Evolutionary conservation across 768 basidiomycete species (phyloP).

Genomic region (Termitomyces sp.): DNA sequence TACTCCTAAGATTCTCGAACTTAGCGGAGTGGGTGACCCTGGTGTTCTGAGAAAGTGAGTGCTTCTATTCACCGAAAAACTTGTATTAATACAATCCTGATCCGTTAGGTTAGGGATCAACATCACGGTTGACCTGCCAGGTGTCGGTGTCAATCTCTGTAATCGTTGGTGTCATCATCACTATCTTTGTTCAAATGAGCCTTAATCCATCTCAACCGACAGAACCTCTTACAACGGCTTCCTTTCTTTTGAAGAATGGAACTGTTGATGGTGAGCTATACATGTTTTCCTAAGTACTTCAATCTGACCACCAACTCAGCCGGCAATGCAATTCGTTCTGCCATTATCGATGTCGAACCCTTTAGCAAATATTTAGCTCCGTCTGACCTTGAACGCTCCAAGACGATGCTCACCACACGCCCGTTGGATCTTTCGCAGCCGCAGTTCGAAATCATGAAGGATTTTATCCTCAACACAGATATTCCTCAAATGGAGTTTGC

Average conservation of each 20-base stretch:
- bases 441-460: conserved; percentile 10
- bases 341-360: conserved; percentile 9
- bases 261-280: conserved; percentile 7
- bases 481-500: conserved; percentile 13
- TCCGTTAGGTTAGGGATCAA: conserved; percentile 2
- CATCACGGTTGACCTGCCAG: conserved; percentile 7
- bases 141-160: conserved; percentile 12
- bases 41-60: conserved; percentile 2
- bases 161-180: conserved; percentile 4
- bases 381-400: conserved; percentile 7
- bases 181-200: not conserved
- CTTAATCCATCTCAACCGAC: not conserved
- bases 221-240: conserved; percentile 12
- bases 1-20: conserved; percentile 13
- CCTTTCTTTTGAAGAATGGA: conserved; percentile 8
- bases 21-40: conserved; percentile 11
- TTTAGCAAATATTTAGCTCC: conserved; percentile 2
- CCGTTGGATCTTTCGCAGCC: not conserved
- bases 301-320: conserved; percentile 1
- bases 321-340: conserved; percentile 11
- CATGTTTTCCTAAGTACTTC: not conserved
- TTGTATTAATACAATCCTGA: not conserved
- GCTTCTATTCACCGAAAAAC: not conserved
- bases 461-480: conserved; percentile 1
- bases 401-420: not conserved